phyloP scores from a whole-genome alignment of 2,329 filamentous ascomycete genomes.

The Xylariaceae sp. region DNA sequence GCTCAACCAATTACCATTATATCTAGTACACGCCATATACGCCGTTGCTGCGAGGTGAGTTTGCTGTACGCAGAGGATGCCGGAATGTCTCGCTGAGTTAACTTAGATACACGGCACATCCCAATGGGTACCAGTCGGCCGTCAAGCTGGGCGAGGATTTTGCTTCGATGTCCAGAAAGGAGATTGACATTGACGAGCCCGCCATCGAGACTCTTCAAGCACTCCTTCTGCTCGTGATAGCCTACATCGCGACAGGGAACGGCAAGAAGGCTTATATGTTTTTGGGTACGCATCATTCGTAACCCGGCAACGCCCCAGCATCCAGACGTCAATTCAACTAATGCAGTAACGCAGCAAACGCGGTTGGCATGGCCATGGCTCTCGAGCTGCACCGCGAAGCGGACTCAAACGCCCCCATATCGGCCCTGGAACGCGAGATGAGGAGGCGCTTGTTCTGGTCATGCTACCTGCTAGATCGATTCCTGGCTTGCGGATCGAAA shows the following conservation, averaged over 20 bases:
- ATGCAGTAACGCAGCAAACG: slow-evolving; percentile 53
- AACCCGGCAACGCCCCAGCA: not conserved
- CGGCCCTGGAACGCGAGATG: slow-evolving; percentile 68
- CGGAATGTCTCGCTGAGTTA: slow-evolving; percentile 21
- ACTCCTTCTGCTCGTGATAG: slow-evolving; percentile 68
- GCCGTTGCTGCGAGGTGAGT: slow-evolving; percentile 59
- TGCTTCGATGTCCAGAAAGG: slow-evolving; percentile 61
- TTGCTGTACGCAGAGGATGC: not conserved
- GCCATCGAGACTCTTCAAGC: slow-evolving; percentile 74
- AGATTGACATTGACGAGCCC: slow-evolving; percentile 75
- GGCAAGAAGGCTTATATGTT: slow-evolving; percentile 87
- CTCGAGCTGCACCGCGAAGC: slow-evolving; percentile 77
- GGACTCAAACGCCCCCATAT: slow-evolving; percentile 57
- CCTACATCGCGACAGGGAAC: slow-evolving; percentile 71
- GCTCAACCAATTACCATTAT: slow-evolving; percentile 58
- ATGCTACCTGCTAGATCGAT: slow-evolving; percentile 83
- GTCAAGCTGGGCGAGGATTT: slow-evolving; percentile 68
- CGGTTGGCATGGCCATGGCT: slow-evolving; percentile 77
- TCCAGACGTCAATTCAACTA: slow-evolving; percentile 28
- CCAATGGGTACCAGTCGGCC: slow-evolving; percentile 62
- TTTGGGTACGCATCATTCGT: slow-evolving; percentile 52
- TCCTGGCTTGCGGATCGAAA: slow-evolving; percentile 74
- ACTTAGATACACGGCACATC: slow-evolving; percentile 63
- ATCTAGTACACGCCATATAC: slow-evolving; percentile 54
- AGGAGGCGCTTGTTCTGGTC: slow-evolving; percentile 82